phyloP scores from a whole-genome alignment of 2,329 filamentous ascomycete species.

The Lecanosticta acicola region DNA sequence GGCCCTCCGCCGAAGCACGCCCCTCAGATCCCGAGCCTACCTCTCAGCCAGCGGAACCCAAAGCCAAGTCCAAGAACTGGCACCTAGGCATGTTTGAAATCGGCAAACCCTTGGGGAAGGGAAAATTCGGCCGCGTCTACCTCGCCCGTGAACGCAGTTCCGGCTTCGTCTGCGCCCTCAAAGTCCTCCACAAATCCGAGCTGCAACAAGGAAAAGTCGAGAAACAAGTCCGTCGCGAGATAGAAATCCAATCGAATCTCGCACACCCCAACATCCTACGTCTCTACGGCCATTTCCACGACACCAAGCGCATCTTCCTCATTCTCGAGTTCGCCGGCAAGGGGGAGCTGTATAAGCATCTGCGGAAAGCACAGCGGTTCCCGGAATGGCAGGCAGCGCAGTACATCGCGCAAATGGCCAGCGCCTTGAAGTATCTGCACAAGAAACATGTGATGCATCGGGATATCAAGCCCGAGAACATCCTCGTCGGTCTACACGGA shows the following conservation, averaged over 20 bases:
- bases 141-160: conserved; percentile 72
- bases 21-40: conserved; percentile 24
- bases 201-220: conserved; percentile 74
- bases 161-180: conserved; percentile 79
- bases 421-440: conserved; percentile 81
- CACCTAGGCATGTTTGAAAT: conserved; percentile 95
- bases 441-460: conserved; percentile 97
- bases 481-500: conserved; percentile 89
- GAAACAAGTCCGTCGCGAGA: conserved; percentile 80
- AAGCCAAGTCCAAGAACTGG: conserved; percentile 53
- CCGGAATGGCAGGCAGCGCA: conserved; percentile 81
- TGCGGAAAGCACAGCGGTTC: conserved; percentile 71
- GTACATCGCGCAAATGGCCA: conserved; percentile 88
- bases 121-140: conserved; percentile 83
- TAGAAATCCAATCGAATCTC: conserved; percentile 84
- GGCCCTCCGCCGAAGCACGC: conserved; percentile 30
- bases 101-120: conserved; percentile 76
- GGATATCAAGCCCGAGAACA: conserved; percentile 97
- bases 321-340: conserved; percentile 83
- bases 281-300: conserved; percentile 82
- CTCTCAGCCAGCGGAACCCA: conserved; percentile 18
- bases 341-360: conserved; percentile 82
- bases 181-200: conserved; percentile 80
- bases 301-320: conserved; percentile 79
- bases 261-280: conserved; percentile 80